Evolutionary conservation across 768 basidiomycete genomes (phyloP), one percentile per base, ranked within the genome.

Genomic region (Floccularia luteovirens): DNA sequence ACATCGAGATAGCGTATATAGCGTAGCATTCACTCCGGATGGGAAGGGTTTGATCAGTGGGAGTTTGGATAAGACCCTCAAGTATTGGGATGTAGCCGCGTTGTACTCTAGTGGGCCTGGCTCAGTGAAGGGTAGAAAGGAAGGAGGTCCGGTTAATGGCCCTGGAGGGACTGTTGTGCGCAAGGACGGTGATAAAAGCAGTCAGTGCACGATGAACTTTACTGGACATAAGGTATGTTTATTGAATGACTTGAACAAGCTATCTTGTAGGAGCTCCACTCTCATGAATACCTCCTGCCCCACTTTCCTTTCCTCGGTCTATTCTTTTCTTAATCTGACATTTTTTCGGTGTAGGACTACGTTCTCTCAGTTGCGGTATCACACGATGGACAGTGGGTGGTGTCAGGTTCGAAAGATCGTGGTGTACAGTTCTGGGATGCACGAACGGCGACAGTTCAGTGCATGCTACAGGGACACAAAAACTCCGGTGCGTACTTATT

Each of bases 381-480:
- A 33, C 85, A 90, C 47, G 93, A 97, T 59, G 90, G 89, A 3
- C 79, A 88, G 48, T 77, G 91, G 88, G 84, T 98, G 49, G 93
- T 96, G 8, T 92, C 90, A 8, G 94, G 96, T 1, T 74, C 74
- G 3, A 97, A 97, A 64, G 96, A 99, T 58, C 85, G 96, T 10
- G 86, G 90, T 0, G 92, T 99, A 41, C 90, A 93, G 58, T 91
- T 94, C 57, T 90, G 88, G 82, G 89, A 93, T 55, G 78, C 88
- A 38, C 70, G 75, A 47, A 73, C 72, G 10, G 73, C 70, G 22
- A 74, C 79, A 30, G 83, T 91, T 52, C 93, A 98, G 59, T 84
- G 89, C 53, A 90, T 94, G 85, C 69, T 99, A 23, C 93, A 97
- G 57, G 74, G 75, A 2, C 75, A 77, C 50, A 75, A 74, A 53